Percentiles rank a stretch among this genome's conserved stretches.
These are phyloP conservation scores for Calonectria hongkongensis DNA, from an alignment of 2,329 filamentous ascomycete species.

Conservation along the genomic window DNA sequence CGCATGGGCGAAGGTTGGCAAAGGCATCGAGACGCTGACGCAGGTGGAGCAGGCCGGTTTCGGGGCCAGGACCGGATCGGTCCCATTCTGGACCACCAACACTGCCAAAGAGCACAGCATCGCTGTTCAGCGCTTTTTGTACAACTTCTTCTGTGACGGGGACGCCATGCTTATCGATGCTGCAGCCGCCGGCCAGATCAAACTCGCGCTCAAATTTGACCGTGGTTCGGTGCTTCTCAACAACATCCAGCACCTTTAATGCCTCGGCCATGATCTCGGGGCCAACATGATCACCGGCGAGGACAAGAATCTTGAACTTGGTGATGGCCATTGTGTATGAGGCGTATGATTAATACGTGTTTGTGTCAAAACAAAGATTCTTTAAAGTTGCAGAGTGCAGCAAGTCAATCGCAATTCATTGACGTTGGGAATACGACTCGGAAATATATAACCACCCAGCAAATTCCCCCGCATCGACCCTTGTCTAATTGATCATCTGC, in stretches of 20 bases:
- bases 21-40: slow-evolving; percentile 66
- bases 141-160: slow-evolving; percentile 66
- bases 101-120: slow-evolving; percentile 68
- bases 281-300: slow-evolving; percentile 68
- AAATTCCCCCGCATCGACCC: slow-evolving; percentile 24
- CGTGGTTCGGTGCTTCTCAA: slow-evolving; percentile 58
- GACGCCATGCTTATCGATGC: slow-evolving; percentile 66
- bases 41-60: slow-evolving; percentile 65
- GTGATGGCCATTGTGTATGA: slow-evolving; percentile 30
- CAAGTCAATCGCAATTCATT: slow-evolving; percentile 6
- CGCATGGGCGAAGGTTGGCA: slow-evolving; percentile 70
- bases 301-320: slow-evolving; percentile 62
- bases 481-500: slow-evolving; percentile 17
- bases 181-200: slow-evolving; percentile 60
- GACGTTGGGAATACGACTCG: slow-evolving; percentile 5
- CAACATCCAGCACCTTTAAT: slow-evolving; percentile 66
- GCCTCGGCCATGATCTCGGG: slow-evolving; percentile 68
- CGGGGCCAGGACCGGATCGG: slow-evolving; percentile 62
- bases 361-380: neutral
- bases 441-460: slow-evolving; percentile 22
- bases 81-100: slow-evolving; percentile 70
- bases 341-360: too few species aligned
- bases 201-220: slow-evolving; percentile 56
- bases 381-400: neutral
- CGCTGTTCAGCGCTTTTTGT: slow-evolving; percentile 61